Evolutionary conservation across 495 filamentous ascomycete species (phyloP), one percentile per base, ranked within the genome.

Genomic region (Penicillium canescens): DNA sequence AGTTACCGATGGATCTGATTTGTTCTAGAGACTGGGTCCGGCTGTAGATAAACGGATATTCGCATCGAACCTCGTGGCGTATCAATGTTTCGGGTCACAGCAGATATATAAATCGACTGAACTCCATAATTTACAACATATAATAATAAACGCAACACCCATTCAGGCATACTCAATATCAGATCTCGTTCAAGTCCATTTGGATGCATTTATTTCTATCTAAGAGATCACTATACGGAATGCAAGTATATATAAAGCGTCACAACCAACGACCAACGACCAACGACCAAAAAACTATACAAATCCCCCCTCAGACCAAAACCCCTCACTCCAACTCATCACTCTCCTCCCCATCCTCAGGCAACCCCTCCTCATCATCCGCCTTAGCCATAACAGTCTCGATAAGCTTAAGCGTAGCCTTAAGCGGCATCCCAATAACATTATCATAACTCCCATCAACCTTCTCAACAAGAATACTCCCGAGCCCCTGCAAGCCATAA

Each of bases 401-500:
- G 59, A 95, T 92, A 52, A 96, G 63, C 71, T 84, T 84, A 70
- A 97, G 66, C 21, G 86, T 90, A 61, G 84, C 80, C 65, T 90
- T 82, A 49, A 98, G 73, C 28, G 94, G 94, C 75, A 98, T 68
- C n/a, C 95, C 94, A 46, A 98, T 84, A 6, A 98, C 94, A 76
- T 98, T 98, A 80, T 98, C 93, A 63, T 85, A 91, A 41, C 83
- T 84, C 6, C 94, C 95, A 57, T 96, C 87, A 50, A 98, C 87
- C 70, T 78, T 86, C 71, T 96, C 91, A 14, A 98, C 81, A 51
- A 98, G 65, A 58, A 96, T 80, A 2, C 85, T 82, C n/a, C 90
- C 94, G 3, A 93, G 66, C 3, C 92, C 92, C 71, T 98, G 94
- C 39, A 98, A 77, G 9, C 91, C 95, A 72, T 98, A 98, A 0